Base-by-base conservation (phyloP, 2,329 filamentous ascomycete species). In the Colletotrichum sansevieriae region DNA sequence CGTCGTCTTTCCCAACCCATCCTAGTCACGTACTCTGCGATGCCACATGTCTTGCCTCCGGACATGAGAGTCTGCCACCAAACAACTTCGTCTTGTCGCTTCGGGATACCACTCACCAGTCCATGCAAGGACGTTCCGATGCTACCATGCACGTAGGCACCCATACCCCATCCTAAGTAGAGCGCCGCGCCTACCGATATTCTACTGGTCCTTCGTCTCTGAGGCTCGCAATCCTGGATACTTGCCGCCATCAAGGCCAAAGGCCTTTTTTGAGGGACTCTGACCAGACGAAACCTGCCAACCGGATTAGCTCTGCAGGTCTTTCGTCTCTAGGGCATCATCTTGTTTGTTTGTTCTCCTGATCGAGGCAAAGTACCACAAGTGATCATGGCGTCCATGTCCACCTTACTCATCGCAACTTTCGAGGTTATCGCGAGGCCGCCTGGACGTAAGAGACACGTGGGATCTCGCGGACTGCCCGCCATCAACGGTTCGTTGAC, bases 11-110 rank as follows among this genome's bases (percentile, higher is more conserved):
- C 20, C 12, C 57, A 15, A 15, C 47, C 15, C 22, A 66, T 22
- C 64, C 65, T 49, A 41, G 51, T 13, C 33, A 7, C 33, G 20
- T 51, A 64, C 20, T 69, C 62, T 65, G 55, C 41, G 63, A 66
- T 49, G 62, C 65, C 65, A 61, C 65, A 55, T 55, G 65, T 68
- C 65, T 65, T 68, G 55, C 65, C 22, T 65, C 49, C 49, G 35
- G 11, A n/a, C 41, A 68, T 37, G 35, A 65, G 57, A 37, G 41
- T 18, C 47, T 56, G 33, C 37, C 37, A 39, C 49, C 65, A 39
- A 20, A 47, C 60, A 43, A 33, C 59, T n/a, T 59, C 54, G 49
- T 47, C 37, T 41, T 64, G 46, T 22, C 22, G 22, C 25, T 37
- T 41, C 52, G 13, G 35, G 37, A 46, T 15, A n/a, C 25, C 18